Conservation (phyloP, 495 filamentous ascomycete genomes). For the Gamarada debralockiae region DNA sequence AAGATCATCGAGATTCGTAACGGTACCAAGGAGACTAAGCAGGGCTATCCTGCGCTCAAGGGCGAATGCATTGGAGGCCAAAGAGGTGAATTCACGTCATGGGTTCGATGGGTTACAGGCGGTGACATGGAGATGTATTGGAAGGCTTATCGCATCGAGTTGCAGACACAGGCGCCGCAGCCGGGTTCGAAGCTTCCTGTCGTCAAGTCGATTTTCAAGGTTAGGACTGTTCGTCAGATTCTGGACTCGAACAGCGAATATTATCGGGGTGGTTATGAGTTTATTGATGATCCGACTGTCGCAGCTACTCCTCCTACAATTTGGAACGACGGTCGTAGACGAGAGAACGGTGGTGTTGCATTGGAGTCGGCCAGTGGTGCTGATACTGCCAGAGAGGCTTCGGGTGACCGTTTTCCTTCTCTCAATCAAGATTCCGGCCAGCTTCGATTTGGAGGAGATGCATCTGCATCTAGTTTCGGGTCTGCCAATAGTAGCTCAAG, state of each 20-base stretch:
- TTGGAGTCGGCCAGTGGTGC: too few relatives aligned
- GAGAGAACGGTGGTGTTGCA: too few relatives aligned
- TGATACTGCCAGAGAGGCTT: too few relatives aligned
- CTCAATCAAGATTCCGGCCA: too few relatives aligned
- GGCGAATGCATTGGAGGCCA: background rate
- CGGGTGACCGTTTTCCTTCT: too few relatives aligned
- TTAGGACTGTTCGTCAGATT: background rate
- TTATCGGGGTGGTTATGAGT: background rate
- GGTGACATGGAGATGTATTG: constrained; percentile 1
- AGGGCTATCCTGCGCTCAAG: background rate
- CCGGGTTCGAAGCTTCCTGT: background rate
- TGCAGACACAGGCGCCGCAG: background rate
- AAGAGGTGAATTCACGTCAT: background rate
- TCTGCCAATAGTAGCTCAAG: too few relatives aligned
- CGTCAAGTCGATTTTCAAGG: background rate
- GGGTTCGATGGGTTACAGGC: background rate
- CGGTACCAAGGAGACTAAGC: background rate
- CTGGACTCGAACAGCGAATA: background rate
- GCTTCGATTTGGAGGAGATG: too few relatives aligned
- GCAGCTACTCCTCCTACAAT: background rate
- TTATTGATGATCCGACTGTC: background rate
- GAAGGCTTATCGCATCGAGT: background rate
- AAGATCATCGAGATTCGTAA: background rate
- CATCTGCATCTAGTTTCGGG: too few relatives aligned
- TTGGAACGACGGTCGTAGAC: background rate